Conservation (phyloP, 2,329 filamentous ascomycete genomes). For the Microcyclospora tardicrescens region DNA sequence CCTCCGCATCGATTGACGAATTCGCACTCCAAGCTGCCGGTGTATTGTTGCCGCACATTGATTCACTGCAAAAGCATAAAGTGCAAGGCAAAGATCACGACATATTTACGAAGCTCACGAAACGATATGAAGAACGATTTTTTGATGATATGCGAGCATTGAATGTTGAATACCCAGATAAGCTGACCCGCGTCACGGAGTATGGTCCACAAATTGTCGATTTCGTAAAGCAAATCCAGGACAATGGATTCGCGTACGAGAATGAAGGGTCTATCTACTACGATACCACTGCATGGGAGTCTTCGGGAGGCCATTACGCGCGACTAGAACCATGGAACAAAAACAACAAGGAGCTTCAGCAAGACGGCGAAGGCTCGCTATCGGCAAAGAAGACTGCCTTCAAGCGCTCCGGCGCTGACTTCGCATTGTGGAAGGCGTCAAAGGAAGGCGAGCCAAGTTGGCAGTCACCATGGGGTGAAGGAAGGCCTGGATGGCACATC, state of each 20-base stretch:
- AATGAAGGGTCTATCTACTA: slow-evolving; percentile 74
- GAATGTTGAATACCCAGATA: slow-evolving; percentile 72
- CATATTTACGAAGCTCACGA: slow-evolving; percentile 81
- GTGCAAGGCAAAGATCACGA: slow-evolving; percentile 49
- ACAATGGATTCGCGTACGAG: slow-evolving; percentile 73
- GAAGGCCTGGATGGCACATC: slow-evolving; percentile 90
- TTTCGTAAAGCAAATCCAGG: slow-evolving; percentile 70
- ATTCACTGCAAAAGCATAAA: slow-evolving; percentile 44
- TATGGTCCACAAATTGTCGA: slow-evolving; percentile 76
- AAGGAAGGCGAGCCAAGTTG: slow-evolving; percentile 88
- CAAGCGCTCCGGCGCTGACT: slow-evolving; percentile 71
- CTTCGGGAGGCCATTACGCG: slow-evolving; percentile 72
- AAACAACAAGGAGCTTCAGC: slow-evolving; percentile 68
- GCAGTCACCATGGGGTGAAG: slow-evolving; percentile 76
- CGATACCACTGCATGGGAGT: slow-evolving; percentile 76
- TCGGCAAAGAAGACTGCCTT: slow-evolving; percentile 38
- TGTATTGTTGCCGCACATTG: slow-evolving; percentile 71
- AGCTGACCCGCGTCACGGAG: slow-evolving; percentile 80
- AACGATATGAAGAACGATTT: slow-evolving; percentile 77
- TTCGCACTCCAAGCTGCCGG: slow-evolving; percentile 51
- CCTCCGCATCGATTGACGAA: slow-evolving; percentile 20
- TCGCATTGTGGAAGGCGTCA: slow-evolving; percentile 85
- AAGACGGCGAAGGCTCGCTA: slow-evolving; percentile 80
- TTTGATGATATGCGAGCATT: slow-evolving; percentile 75
- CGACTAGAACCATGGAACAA: slow-evolving; percentile 73